Evolutionary conservation across 768 basidiomycete genomes (phyloP).

Genomic region (Xerocomus potaroensis): DNA sequence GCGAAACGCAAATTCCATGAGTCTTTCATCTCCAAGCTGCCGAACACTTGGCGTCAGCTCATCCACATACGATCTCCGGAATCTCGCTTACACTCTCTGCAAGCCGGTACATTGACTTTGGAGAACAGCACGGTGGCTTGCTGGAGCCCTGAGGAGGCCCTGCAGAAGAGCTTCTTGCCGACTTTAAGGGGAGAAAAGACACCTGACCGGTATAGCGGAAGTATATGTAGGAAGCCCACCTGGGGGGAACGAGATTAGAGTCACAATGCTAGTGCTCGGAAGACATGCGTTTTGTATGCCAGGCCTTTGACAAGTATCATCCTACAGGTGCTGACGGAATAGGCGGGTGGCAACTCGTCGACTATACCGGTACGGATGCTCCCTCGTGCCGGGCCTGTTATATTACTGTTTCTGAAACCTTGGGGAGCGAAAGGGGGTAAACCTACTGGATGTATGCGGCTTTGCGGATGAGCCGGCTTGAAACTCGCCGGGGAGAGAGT

Average conservation of each 20-base stretch:
- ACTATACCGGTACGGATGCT: not conserved
- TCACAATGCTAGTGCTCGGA: not conserved
- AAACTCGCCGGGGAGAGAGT: not conserved
- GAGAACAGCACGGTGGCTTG: conserved; percentile 23
- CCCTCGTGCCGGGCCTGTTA: not conserved
- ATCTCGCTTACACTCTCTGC: conserved; percentile 21
- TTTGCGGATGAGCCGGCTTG: conserved; percentile 1
- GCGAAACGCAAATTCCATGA: conserved; percentile 24
- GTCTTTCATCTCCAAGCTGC: conserved; percentile 24
- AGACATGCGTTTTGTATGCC: conserved; percentile 28
- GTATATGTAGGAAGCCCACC: conserved; percentile 27
- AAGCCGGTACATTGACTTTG: conserved; percentile 38
- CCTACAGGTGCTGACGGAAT: conserved; percentile 18
- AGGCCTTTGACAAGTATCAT: conserved; percentile 28
- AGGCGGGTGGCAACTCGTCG: conserved; percentile 13
- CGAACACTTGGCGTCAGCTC: not conserved
- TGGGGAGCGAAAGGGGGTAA: not conserved
- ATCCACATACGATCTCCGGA: not conserved
- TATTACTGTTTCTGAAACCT: not conserved
- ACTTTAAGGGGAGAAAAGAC: conserved; percentile 23
- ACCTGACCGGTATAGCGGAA: conserved; percentile 31
- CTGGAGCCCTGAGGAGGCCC: not conserved
- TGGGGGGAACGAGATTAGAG: conserved; percentile 1
- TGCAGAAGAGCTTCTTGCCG: conserved; percentile 2
- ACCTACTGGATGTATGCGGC: conserved; percentile 8